Evolutionary conservation across 805 yeast genomes (phyloP).

Genomic region (Yamadazyma kitorensis): DNA sequence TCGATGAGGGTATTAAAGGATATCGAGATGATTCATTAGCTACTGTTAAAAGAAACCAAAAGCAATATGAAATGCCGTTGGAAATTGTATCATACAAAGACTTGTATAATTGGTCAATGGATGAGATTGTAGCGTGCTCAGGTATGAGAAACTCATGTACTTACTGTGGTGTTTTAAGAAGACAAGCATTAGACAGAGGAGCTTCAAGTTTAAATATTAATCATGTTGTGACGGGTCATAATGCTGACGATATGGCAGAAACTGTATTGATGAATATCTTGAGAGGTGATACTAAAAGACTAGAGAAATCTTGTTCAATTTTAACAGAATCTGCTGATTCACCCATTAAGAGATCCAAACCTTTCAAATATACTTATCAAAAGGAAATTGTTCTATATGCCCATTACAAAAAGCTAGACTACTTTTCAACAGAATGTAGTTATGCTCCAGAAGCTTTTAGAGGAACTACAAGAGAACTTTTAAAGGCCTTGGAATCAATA

Average conservation of each 20-base stretch:
- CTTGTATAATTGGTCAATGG: constrained; percentile 97
- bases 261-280: constrained; percentile 92
- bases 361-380: constrained; percentile 93
- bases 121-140: constrained; percentile 90
- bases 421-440: constrained; percentile 95
- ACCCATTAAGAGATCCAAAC: constrained; percentile 91
- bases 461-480: constrained; percentile 91
- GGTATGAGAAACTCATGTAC: constrained; percentile 95
- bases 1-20: constrained; percentile 97
- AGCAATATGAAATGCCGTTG: constrained; percentile 76
- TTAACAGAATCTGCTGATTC: constrained; percentile 81
- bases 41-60: constrained; percentile 90
- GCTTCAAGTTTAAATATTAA: constrained; percentile 79
- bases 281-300: constrained; percentile 93
- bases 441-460: constrained; percentile 98
- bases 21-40: constrained; percentile 96
- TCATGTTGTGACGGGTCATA: constrained; percentile 97
- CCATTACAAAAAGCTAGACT: constrained; percentile 91
- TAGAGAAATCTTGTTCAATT: constrained; percentile 84
- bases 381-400: constrained; percentile 97
- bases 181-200: constrained; percentile 96
- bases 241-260: constrained; percentile 99
- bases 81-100: constrained; percentile 84
- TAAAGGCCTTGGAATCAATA: constrained; percentile 85
- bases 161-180: constrained; percentile 93